phyloP scores from a whole-genome alignment of 2,329 filamentous ascomycete genomes.

The Diaporthe longicolla region DNA sequence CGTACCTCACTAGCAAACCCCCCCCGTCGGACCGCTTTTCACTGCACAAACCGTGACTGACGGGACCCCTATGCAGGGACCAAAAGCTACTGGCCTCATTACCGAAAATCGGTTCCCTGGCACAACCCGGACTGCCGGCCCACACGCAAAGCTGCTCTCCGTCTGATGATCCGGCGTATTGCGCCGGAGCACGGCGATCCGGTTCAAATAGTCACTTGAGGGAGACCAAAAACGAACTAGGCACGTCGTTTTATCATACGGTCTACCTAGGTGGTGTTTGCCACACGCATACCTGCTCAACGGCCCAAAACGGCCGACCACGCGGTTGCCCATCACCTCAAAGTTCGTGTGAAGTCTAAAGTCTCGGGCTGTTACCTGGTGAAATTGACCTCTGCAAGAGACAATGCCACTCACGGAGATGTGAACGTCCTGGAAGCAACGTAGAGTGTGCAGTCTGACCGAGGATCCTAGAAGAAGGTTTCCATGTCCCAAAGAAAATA shows the following conservation, averaged over 20 bases:
- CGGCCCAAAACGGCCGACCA: not conserved
- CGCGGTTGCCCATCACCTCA: not conserved
- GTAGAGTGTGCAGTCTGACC: not conserved
- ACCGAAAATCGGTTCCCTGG: not conserved
- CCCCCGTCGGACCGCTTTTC: constrained; percentile 19
- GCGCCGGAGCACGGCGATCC: constrained; percentile 10
- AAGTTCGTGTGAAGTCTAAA: not conserved
- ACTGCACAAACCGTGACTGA: constrained; percentile 20
- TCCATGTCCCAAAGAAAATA: not conserved
- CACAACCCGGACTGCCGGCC: constrained; percentile 22
- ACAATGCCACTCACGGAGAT: not conserved
- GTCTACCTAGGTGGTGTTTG: not conserved
- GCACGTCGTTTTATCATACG: not conserved
- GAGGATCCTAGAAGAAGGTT: not conserved
- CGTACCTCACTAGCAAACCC: constrained; percentile 13
- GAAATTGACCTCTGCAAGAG: not conserved
- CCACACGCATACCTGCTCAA: not conserved
- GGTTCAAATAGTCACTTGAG: not conserved
- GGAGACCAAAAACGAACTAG: constrained; percentile 11
- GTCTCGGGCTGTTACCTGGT: not conserved
- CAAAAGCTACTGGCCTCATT: constrained; percentile 13
- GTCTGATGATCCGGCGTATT: constrained; percentile 15
- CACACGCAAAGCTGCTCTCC: constrained; percentile 1
- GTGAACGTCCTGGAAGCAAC: not conserved
- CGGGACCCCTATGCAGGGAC: constrained; percentile 31